Evolutionary conservation across 2,329 filamentous ascomycete species (phyloP), one percentile per base, ranked within the genome.

Genomic region (Nothophoma quercina): DNA sequence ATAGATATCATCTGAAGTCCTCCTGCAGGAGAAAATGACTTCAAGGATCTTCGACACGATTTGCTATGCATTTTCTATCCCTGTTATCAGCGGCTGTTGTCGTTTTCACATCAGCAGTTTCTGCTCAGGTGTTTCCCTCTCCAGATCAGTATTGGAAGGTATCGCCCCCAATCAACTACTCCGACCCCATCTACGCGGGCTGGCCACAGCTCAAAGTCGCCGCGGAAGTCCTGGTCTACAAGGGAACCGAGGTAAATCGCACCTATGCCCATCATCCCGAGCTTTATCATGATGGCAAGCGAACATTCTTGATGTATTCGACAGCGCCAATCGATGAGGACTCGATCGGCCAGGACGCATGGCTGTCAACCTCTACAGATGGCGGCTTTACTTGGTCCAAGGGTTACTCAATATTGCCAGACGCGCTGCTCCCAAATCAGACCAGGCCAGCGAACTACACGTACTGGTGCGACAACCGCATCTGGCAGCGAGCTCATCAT

Each of bases 211-310:
- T 58, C 39, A 51, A 55, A 13, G 40, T 58, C 18, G 44, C 49
- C 23, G 35, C 51, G 12, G 46, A 55, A 38, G 44, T 42, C 8
- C 44, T 55, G 2, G 51, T 58, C 4, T 55, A 58, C 35, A 58
- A 58, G 25, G 56, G 56, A 7, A 53, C 51, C 39, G 39, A 49
- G 15, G 30, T 45, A 7, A 52, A 52, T 15, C 44, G 56, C 8
- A 58, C 56, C 19, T 58, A 58, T 26, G 51, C 56, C n/a, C 56
- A 58, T 26, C 56, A 58, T 32, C 56, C 56, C 7, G 51, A 55
- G 19, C 48, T 58, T 13, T 52, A 55, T 41, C 36, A 55, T 39
- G 40, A 52, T 16, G 47, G 47, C n/a, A 49, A 46, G n/a, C 51
- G 51, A 5, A 38, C 47, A 3, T 58, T 43, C 40, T 28, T 58